Evolutionary conservation across 2,329 filamentous ascomycete species (phyloP), one percentile per base, ranked within the genome.

Genomic region (Berkeleyomyces rouxiae): DNA sequence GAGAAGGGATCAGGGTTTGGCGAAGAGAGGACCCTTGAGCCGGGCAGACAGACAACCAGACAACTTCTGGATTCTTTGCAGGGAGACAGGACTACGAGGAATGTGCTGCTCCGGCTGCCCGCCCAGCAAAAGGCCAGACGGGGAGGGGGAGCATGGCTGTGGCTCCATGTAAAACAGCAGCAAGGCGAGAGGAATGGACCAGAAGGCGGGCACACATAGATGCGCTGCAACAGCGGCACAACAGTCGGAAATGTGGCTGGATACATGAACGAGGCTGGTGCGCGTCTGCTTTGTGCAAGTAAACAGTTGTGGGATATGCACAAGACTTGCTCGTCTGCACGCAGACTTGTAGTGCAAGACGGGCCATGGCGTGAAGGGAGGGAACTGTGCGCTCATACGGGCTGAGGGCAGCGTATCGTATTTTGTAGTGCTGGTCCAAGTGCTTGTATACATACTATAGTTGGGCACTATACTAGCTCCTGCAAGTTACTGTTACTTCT

Each of bases 261-360:
- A 53, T 53, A 53, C 49, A 53, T 53, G 49, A 53, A 53, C 49
- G 49, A 53, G 49, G 49, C 23, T 53, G 49, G 49, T 53, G 49
- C 49, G 49, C 49, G 49, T 53, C 49, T 53, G 31, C n/a, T 37
- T 53, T 11, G 49, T 53, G 11, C 49, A 53, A 53, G 23, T 23
- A 23, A 23, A 23, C 23, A 23, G 23, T 23, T 23, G 23, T 23
- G 23, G 23, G 23, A 23, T 23, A 23, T 23, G 23, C 23, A 23
- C 23, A 23, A 23, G 23, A 23, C 23, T 23, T 23, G 23, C 23
- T 23, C 2, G 23, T 23, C 23, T 23, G 23, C 2, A 23, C 23
- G 23, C 23, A 23, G 23, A 23, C 23, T 23, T 23, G 23, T 23
- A 23, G 23, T 2, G 23, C 23, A 23, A 23, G 23, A 23, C 23